Percentiles rank a stretch among this genome's conserved stretches.
phyloP scores from a whole-genome alignment of 305 asterid genomes.

The Monarda citriodora region DNA sequence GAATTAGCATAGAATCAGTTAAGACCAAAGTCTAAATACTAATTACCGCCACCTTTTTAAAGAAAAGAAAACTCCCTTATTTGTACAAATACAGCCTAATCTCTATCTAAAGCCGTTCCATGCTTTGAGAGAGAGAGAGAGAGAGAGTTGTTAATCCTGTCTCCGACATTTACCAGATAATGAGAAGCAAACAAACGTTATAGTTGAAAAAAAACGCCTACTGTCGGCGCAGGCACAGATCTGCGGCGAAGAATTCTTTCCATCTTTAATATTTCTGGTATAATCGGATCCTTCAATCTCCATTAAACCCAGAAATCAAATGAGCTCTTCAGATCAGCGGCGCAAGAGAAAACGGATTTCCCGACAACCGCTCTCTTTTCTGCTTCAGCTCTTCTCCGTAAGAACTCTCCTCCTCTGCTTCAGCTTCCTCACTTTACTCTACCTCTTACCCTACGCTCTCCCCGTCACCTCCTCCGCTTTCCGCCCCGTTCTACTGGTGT shows the following conservation, averaged over 20 bases:
- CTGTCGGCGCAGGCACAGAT: constrained; percentile 46
- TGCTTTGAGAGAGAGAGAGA: not conserved
- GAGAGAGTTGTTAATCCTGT: not conserved
- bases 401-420: constrained; percentile 62
- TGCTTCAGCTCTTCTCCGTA: constrained; percentile 41
- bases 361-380: constrained; percentile 36
- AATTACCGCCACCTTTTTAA: not conserved
- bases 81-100: not conserved
- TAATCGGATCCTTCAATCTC: constrained; percentile 11
- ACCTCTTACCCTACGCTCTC: constrained; percentile 35
- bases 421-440: constrained; percentile 51
- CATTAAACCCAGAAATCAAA: constrained; percentile 12
- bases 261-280: not conserved
- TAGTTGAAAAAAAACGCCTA: constrained; percentile 16
- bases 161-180: constrained; percentile 30
- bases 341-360: constrained; percentile 75
- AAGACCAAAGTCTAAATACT: not conserved
- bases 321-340: constrained; percentile 78
- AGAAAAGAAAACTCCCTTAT: not conserved
- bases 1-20: not conserved
- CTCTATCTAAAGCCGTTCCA: not conserved
- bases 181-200: constrained; percentile 28
- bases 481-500: constrained; percentile 68
- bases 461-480: constrained; percentile 55
- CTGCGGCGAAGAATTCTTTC: constrained; percentile 25